These are phyloP conservation scores for Oryza rufipogon DNA, from an alignment of 176 grass and related monocot genomes.

Conservation along the genomic window DNA sequence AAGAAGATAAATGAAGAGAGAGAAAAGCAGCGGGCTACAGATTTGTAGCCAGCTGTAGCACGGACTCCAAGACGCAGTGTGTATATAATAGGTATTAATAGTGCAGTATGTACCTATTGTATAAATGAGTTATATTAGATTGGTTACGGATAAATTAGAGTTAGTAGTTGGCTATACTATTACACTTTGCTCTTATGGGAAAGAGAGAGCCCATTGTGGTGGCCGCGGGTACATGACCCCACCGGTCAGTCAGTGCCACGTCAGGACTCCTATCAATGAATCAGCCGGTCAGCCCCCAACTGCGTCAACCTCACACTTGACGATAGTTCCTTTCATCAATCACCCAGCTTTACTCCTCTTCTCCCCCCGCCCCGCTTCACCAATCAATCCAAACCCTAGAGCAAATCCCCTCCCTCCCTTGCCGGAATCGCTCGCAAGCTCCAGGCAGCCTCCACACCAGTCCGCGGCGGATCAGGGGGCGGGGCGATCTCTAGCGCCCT, in stretches of 20 bases:
- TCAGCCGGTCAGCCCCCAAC: not conserved
- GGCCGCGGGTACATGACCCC: not conserved
- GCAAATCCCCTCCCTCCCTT: not conserved
- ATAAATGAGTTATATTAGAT: too few species aligned
- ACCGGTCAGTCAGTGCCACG: slow-evolving; percentile 36
- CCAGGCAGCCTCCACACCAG: not conserved
- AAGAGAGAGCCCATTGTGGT: not conserved
- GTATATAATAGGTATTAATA: too few species aligned
- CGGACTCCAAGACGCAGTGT: too few species aligned
- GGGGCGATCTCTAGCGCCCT: slow-evolving; percentile 8
- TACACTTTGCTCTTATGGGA: too few species aligned
- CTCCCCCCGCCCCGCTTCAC: not conserved
- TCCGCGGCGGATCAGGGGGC: slow-evolving; percentile 7
- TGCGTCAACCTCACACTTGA: slow-evolving; percentile 5
- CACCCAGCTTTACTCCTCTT: not conserved
- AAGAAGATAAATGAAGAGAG: too few species aligned
- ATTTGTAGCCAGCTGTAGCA: too few species aligned
- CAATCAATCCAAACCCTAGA: slow-evolving; percentile 45
- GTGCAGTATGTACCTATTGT: too few species aligned
- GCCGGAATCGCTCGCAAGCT: not conserved
- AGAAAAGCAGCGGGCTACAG: too few species aligned
- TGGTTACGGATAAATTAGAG: too few species aligned
- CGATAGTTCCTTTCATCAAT: not conserved
- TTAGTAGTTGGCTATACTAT: too few species aligned
- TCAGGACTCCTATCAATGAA: slow-evolving; percentile 4